Evolutionary conservation across 768 basidiomycete species (phyloP).

Genomic region (Amanita polypyramis): DNA sequence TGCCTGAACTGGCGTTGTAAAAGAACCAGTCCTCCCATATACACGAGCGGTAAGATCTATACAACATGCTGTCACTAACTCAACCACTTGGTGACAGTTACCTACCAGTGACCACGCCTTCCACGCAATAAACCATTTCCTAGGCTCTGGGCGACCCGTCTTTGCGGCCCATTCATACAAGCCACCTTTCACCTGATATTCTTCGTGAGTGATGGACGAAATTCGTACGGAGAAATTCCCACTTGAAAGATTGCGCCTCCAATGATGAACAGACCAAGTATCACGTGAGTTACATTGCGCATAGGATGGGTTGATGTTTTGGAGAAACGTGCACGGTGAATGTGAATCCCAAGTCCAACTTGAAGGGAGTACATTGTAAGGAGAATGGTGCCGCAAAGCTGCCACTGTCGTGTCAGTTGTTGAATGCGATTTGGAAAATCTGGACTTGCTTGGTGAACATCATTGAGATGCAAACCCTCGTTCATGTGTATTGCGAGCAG

Average conservation of each 20-base stretch:
- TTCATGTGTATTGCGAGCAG: slow-evolving; percentile 34
- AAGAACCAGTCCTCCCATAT: slow-evolving; percentile 32
- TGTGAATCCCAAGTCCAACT: slow-evolving; percentile 39
- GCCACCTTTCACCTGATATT: slow-evolving; percentile 30
- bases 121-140: slow-evolving; percentile 32
- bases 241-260: slow-evolving; percentile 44
- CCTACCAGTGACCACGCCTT: slow-evolving; percentile 32
- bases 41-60: slow-evolving; percentile 35
- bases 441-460: slow-evolving; percentile 36
- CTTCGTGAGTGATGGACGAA: not conserved
- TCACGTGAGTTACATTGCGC: slow-evolving; percentile 45
- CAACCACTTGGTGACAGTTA: not conserved
- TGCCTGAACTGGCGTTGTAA: slow-evolving; percentile 32
- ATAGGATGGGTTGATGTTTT: slow-evolving; percentile 28
- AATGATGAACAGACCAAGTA: slow-evolving; percentile 39
- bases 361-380: slow-evolving; percentile 42
- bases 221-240: slow-evolving; percentile 1
- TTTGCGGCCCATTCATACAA: slow-evolving; percentile 31
- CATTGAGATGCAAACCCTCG: slow-evolving; percentile 30
- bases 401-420: not conserved
- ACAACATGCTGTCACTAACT: not conserved
- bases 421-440: not conserved
- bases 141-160: slow-evolving; percentile 22
- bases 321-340: slow-evolving; percentile 22
- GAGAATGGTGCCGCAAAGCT: slow-evolving; percentile 45